Conservation (phyloP, 441 rosid species). For the Hura crepitans region DNA sequence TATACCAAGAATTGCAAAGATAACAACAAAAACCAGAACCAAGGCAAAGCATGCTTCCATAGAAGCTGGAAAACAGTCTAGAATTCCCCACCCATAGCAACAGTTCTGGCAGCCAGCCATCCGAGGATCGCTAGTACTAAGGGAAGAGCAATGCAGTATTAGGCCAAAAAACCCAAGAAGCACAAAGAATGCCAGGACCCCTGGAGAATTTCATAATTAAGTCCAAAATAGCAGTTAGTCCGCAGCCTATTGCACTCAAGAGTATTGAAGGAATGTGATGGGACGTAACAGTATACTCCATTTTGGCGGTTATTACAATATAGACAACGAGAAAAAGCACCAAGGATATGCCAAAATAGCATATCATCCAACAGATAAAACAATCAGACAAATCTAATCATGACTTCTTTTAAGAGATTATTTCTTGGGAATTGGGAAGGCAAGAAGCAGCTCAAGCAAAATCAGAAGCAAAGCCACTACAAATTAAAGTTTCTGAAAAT, state of each 20-base stretch:
- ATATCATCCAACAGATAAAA: no score
- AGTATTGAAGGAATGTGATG: neutral
- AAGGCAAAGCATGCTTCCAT: slow-evolving; percentile 94
- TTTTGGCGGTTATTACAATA: neutral
- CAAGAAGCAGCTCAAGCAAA: neutral
- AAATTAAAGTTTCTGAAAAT: neutral
- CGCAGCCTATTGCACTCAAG: neutral
- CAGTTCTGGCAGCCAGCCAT: slow-evolving; percentile 97
- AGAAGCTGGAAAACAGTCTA: slow-evolving; percentile 94
- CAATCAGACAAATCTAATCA: neutral
- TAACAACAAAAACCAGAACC: slow-evolving; percentile 74
- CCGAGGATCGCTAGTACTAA: slow-evolving; percentile 73
- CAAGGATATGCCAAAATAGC: neutral
- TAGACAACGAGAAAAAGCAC: neutral
- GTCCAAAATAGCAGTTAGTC: slow-evolving; percentile 14
- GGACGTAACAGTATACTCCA: neutral
- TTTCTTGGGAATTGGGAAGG: neutral
- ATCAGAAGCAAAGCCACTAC: neutral
- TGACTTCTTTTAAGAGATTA: neutral
- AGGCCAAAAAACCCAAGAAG: slow-evolving; percentile 86
- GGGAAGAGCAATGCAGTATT: slow-evolving; percentile 76
- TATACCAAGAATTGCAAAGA: slow-evolving; percentile 83
- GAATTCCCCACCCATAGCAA: slow-evolving; percentile 94
- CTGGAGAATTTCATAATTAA: slow-evolving; percentile 33
- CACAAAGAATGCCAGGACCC: slow-evolving; percentile 87